phyloP scores from a whole-genome alignment of 176 grass and related monocot genomes.

The Rhynchospora breviuscula region DNA sequence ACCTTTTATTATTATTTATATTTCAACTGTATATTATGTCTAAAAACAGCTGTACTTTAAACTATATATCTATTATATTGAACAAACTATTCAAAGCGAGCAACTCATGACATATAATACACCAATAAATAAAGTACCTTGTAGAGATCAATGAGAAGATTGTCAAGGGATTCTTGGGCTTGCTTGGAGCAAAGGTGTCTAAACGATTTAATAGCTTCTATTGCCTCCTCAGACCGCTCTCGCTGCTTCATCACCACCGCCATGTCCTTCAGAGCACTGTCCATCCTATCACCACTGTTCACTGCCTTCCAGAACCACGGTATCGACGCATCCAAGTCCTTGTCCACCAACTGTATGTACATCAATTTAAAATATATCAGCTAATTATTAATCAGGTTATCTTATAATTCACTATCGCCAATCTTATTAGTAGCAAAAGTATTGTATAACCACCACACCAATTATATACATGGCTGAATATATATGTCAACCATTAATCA shows the following conservation, averaged over 20 bases:
- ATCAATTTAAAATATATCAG: background rate
- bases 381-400: background rate
- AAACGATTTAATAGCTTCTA: conserved; percentile 63
- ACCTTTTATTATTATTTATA: background rate
- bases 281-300: conserved; percentile 46
- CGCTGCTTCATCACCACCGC: conserved; percentile 85
- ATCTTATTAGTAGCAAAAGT: background rate
- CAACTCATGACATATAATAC: background rate
- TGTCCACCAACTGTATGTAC: conserved; percentile 55
- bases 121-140: conserved; percentile 25
- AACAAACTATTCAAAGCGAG: background rate
- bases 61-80: background rate
- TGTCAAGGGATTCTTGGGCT: conserved; percentile 68
- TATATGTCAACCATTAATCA: background rate
- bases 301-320: conserved; percentile 89
- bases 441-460: background rate
- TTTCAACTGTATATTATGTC: background rate
- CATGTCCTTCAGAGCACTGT: conserved; percentile 94
- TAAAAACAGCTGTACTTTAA: background rate
- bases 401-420: background rate
- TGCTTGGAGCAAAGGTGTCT: conserved; percentile 68
- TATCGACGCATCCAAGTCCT: conserved; percentile 68
- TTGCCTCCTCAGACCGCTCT: conserved; percentile 48
- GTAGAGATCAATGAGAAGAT: conserved; percentile 70
- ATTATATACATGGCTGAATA: background rate